phyloP scores from a whole-genome alignment of 148 eudicot species.

The Chenopodium album region DNA sequence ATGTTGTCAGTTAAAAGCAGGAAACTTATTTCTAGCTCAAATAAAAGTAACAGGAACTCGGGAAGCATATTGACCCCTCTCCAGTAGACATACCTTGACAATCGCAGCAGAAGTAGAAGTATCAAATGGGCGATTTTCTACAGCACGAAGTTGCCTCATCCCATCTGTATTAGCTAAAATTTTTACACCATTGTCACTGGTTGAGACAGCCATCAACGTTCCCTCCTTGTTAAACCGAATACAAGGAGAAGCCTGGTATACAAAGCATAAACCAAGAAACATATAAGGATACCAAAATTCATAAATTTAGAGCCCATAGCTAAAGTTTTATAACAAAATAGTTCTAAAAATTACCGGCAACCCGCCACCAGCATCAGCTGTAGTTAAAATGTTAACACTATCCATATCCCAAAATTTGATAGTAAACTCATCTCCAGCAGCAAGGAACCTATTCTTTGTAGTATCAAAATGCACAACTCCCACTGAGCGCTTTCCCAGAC shows the following conservation, averaged over 20 bases:
- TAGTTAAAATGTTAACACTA: conserved; percentile 55
- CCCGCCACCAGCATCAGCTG: conserved; percentile 81
- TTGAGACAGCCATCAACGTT: conserved; percentile 80
- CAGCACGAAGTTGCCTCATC: conserved; percentile 46
- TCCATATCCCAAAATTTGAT: conserved; percentile 97
- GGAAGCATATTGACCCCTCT: background rate
- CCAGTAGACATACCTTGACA: conserved; percentile 48
- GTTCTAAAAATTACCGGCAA: conserved; percentile 53
- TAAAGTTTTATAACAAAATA: conserved; percentile 1
- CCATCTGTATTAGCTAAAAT: conserved; percentile 82
- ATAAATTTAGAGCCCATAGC: background rate
- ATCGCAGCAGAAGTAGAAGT: conserved; percentile 59
- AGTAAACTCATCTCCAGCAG: conserved; percentile 77
- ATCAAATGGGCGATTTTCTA: conserved; percentile 67
- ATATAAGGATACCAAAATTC: conserved; percentile 13
- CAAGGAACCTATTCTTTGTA: conserved; percentile 75
- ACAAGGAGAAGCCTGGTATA: conserved; percentile 74
- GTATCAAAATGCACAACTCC: conserved; percentile 91
- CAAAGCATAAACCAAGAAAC: conserved; percentile 13
- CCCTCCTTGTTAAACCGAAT: conserved; percentile 90
- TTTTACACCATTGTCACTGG: conserved; percentile 83
- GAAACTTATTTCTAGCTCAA: background rate
- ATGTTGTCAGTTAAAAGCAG: background rate
- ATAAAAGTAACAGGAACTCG: background rate
- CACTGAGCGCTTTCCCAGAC: conserved; percentile 74